Percentiles rank a stretch among this genome's conserved stretches.
Evolutionary conservation across 2,329 filamentous ascomycete species (phyloP).

Genomic region (Aspergillus latus): DNA sequence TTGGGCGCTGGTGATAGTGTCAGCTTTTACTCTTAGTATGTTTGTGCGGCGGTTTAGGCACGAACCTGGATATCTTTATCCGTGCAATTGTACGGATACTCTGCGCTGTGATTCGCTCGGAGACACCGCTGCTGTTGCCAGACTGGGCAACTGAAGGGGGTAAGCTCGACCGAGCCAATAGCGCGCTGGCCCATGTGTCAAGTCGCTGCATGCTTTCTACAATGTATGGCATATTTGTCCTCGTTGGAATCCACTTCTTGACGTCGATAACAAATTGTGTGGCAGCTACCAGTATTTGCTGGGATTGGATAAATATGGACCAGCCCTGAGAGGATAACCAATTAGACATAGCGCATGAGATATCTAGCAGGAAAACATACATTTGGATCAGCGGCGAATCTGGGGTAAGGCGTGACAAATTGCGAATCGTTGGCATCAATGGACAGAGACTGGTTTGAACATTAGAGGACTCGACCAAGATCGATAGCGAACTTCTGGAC

Average conservation of each 20-base stretch:
- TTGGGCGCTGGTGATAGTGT: slow-evolving; percentile 37
- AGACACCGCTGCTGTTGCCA: slow-evolving; percentile 26
- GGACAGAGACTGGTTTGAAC: slow-evolving; percentile 37
- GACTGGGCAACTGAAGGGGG: slow-evolving; percentile 26
- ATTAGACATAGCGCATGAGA: not conserved
- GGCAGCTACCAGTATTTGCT: slow-evolving; percentile 44
- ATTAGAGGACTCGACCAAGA: not conserved
- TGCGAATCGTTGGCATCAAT: slow-evolving; percentile 46
- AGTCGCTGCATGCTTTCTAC: slow-evolving; percentile 45
- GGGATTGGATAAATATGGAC: slow-evolving; percentile 44
- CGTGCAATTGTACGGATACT: slow-evolving; percentile 44
- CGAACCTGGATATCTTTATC: slow-evolving; percentile 47
- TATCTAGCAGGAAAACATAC: slow-evolving; percentile 25
- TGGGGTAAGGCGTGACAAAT: slow-evolving; percentile 44
- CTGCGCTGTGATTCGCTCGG: slow-evolving; percentile 40
- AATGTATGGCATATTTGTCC: slow-evolving; percentile 38
- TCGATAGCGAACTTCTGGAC: not conserved
- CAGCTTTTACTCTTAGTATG: slow-evolving; percentile 3
- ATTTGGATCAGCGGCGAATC: slow-evolving; percentile 42
- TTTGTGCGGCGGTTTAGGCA: not conserved
- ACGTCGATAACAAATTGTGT: slow-evolving; percentile 45
- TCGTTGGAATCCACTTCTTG: slow-evolving; percentile 39
- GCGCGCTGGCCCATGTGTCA: slow-evolving; percentile 41
- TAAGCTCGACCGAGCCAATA: slow-evolving; percentile 36
- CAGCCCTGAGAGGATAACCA: slow-evolving; percentile 35